Base-by-base conservation (phyloP, 352 stramenopile genomes). In the Globisporangium heterothallicum region DNA sequence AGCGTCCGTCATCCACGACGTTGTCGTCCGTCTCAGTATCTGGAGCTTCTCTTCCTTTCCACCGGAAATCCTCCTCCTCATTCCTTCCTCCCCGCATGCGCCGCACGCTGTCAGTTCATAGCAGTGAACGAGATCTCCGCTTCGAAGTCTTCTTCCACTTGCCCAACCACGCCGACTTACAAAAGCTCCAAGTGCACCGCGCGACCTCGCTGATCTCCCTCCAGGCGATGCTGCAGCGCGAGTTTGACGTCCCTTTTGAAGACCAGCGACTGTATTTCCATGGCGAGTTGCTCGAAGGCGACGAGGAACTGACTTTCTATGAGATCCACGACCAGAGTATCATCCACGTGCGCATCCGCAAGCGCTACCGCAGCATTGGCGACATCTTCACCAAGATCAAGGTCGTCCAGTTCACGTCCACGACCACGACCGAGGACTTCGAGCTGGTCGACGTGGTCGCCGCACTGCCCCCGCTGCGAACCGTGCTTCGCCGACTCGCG, bases 371-470 rank as follows among this genome's bases (percentile, higher is more conserved):
- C 9, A 58, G 66, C 22, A 85, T 90, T 41, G 78, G 79, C n/a
- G 74, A 84, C 49, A 60, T 84, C 22, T 81, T 73, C 61, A 70
- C 63, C 35, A 85, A 70, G 16, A 78, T 88, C 55, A 76, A 76
- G 21, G 78, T 72, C 1, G 66, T 90, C 18, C 61, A 56, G 6
- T 84, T 86, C 51, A 40, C 50, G 3, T 60, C 42, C 22, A 47
- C 60, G 4, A 25, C 42, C 13, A 46, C 58, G 13, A 19, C 61
- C 0, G 72, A 85, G 22, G 79, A 86, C 42, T 90, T 69, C 46
- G 64, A 75, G 26, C 38, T 88, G 34, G 65, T 88, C 9, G 79
- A 90, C 9, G 59, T 90, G 21, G 61, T 73, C n/a, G 72, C 77
- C 12, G 60, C 62, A 21, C 49, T 90, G 16, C 79, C 79, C 13